A percentile compares a stretch with the other conserved stretches of the same genome.
Conservation (phyloP, 106 monocot species). For the Ottelia alismoides region DNA sequence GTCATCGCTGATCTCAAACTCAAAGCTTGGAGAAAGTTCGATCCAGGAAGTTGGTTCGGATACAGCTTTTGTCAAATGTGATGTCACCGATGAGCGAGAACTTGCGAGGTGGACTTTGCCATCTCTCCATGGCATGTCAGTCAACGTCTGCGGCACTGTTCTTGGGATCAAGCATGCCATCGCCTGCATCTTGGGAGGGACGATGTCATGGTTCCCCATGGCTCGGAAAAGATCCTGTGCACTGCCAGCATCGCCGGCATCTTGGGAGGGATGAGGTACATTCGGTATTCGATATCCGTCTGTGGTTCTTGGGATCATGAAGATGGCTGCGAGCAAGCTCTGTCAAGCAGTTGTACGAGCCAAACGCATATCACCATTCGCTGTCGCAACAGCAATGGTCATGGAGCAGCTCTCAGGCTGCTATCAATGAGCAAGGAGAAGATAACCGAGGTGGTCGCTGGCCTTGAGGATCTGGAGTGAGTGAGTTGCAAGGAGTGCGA, state of each 20-base stretch:
- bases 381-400: not conserved
- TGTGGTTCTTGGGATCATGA: not conserved
- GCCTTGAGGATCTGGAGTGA: not conserved
- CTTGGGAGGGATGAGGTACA: not conserved
- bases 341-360: not conserved
- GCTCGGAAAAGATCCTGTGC: not conserved
- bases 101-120: no score
- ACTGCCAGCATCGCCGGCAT: not conserved
- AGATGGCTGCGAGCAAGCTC: constrained; percentile 2
- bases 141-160: not conserved
- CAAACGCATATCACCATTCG: constrained; percentile 1
- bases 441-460: not conserved
- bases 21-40: no score
- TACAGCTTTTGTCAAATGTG: no score
- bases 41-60: no score
- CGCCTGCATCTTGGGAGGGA: no score
- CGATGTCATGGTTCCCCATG: not conserved
- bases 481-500: not conserved
- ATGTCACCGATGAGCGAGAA: no score
- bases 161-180: constrained; percentile 4
- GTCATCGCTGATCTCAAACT: no score
- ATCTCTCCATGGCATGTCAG: not conserved
- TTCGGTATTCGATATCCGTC: not conserved
- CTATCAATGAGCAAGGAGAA: no score
- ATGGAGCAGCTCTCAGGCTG: no score